Evolutionary conservation across 306 rosid species (phyloP), one percentile per base, ranked within the genome.

Genomic region (Rosa chinensis): DNA sequence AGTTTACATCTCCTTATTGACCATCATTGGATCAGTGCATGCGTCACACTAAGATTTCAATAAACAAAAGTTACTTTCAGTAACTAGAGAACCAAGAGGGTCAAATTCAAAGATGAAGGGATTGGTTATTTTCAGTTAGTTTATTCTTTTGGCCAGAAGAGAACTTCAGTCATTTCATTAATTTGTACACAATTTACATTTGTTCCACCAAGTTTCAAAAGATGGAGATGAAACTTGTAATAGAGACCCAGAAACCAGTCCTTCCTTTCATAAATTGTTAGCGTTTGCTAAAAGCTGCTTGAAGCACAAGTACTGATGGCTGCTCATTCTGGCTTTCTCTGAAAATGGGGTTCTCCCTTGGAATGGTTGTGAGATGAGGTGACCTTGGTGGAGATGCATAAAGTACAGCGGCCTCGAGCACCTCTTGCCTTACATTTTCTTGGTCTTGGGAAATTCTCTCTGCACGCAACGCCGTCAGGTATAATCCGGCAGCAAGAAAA

Each of bases 311-410:
- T 18, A 23, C 13, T 5, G 70, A 16, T 28, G 80, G 42, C 4
- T 82, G 75, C 56, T 72, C 71, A 17, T 74, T 47, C 14, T 74
- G 88, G 13, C 4, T 83, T 14, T 89, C 87, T 77, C 79, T 77
- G 49, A 78, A 73, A 42, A 84, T 71, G 35, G 97, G 98, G 70
- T 90, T 86, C 70, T 93, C 98, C 44, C 98, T 89, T 0, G 88
- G 80, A 66, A 96, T 81, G 9, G 85, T 52, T 44, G 88, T 48
- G 74, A 91, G 77, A 5, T 59, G 90, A 0, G 97, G 99, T 16
- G 97, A 93, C 8, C 76, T 53, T 16, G 97, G 94, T 7, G 99
- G 98, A 6, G 98, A 90, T 52, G 85, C 82, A 68, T 89, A 86
- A 13, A 89, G 82, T 1, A 79, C 70, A 12, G 97, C 90, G 14